phyloP scores from a whole-genome alignment of 768 basidiomycete genomes.

The Tephrocybe rancida region DNA sequence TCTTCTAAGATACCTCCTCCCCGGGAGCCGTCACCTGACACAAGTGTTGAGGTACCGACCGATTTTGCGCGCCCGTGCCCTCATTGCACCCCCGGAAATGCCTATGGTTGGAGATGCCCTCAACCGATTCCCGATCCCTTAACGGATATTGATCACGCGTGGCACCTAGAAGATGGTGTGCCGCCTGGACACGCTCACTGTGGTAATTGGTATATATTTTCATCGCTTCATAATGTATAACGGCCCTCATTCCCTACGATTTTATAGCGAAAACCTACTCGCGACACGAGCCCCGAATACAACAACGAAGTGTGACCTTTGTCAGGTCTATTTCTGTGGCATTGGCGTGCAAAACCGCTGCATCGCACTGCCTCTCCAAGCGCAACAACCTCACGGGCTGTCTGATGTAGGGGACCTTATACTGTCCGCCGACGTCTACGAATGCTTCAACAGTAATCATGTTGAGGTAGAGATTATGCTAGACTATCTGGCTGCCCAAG shows the following conservation, averaged over 20 bases:
- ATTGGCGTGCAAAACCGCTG: constrained; percentile 78
- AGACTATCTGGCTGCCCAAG: constrained; percentile 70
- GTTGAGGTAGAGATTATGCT: constrained; percentile 85
- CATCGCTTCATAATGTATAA: neutral
- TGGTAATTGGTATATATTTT: constrained; percentile 66
- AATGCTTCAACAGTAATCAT: constrained; percentile 75
- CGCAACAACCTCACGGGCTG: constrained; percentile 73
- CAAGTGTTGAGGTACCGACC: constrained; percentile 61
- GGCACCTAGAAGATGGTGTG: constrained; percentile 74
- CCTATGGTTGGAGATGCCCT: constrained; percentile 81
- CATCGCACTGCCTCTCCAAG: constrained; percentile 52
- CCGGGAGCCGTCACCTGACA: constrained; percentile 75
- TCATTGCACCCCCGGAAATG: constrained; percentile 70
- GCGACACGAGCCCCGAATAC: constrained; percentile 66
- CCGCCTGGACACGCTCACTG: constrained; percentile 83
- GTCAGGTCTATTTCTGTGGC: constrained; percentile 82
- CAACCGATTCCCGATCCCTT: constrained; percentile 76
- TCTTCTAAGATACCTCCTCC: constrained; percentile 70
- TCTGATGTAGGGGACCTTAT: constrained; percentile 74
- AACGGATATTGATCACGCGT: constrained; percentile 69
- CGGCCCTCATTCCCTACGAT: neutral
- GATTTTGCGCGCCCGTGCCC: constrained; percentile 81
- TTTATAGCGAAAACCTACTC: constrained; percentile 68
- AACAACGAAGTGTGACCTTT: constrained; percentile 85
- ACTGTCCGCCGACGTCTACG: constrained; percentile 75